Base-by-base conservation (phyloP, 2,329 filamentous ascomycete species). In the Neofusicoccum ribis region DNA sequence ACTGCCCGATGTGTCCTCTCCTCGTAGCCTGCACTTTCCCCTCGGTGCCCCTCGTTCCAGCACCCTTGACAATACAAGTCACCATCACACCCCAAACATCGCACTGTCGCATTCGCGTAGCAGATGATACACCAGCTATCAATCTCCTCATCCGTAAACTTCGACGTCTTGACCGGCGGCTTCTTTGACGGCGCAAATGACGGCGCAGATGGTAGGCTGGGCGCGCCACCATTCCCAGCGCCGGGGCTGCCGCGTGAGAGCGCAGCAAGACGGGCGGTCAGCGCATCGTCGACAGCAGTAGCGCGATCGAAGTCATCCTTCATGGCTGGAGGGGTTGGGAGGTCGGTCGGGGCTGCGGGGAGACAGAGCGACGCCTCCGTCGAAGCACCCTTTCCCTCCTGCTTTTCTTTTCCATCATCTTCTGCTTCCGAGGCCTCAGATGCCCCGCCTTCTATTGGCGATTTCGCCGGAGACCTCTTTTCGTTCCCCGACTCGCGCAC, bases 101-200 rank as follows among this genome's bases (percentile, higher is more conserved):
- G 83, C 34, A 95, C 78, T 3, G 87, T 88, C 0, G 89, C 91
- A 72, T 95, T 90, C 66, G 92, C 91, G 52, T 90, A 87, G 73
- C 92, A 96, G 9, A 95, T 92, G 37, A 89, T 85, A 74, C 92
- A 96, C 91, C 91, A 96, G 1, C 84, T 86, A 47, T 89, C 87
- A 67, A 89, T 83, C 70, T 94, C 91, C 39, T 89, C 88, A 70
- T 93, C 89, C 0, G 88, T 86, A 72, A 78, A 80, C 54, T 73
- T 74, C 6, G 65, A 66, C 70, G 72, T 37, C 67, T 60, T 39
- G 65, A 67, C 59, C 54, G 59, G 64, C 9, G 76, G 74, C 51
- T 77, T 79, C 39, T 73, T 69, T 1, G 75, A 69, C 3, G 81
- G 82, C 2, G 77, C 69, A 51, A 79, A 78, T 0, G 78, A 81